Conservation (phyloP, 176 grass and related monocot genomes). For the Zoysia japonica region DNA sequence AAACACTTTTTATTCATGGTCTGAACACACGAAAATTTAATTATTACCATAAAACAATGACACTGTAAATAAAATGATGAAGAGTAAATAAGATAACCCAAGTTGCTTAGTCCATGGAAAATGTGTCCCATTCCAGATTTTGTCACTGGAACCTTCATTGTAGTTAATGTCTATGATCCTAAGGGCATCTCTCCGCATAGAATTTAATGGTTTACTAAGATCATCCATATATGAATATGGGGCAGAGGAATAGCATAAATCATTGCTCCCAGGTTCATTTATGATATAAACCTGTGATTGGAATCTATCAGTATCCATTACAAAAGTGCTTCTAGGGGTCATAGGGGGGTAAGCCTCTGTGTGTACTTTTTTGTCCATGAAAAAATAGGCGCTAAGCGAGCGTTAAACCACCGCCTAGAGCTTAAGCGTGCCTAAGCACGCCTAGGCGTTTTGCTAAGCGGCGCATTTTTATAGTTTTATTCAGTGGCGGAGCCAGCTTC, state of each 20-base stretch:
- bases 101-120: conserved; percentile 88
- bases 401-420: too few species aligned
- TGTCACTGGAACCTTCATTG: conserved; percentile 73
- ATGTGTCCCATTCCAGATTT: conserved; percentile 62
- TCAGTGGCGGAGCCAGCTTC: too few species aligned
- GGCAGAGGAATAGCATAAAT: conserved; percentile 45
- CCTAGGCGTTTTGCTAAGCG: too few species aligned
- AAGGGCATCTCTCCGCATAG: conserved; percentile 52
- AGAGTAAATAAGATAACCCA: conserved; percentile 50
- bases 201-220: conserved; percentile 24
- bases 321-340: conserved; percentile 41
- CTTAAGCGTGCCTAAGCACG: too few species aligned
- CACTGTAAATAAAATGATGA: not conserved
- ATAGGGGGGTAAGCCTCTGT: conserved; percentile 24
- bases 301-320: conserved; percentile 56
- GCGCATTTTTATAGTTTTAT: too few species aligned
- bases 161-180: conserved; percentile 69
- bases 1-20: conserved; percentile 75
- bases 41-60: not conserved
- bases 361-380: not conserved
- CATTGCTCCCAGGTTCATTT: conserved; percentile 45
- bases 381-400: conserved; percentile 18
- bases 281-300: conserved; percentile 55
- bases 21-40: conserved; percentile 37
- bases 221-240: conserved; percentile 46